These are phyloP conservation scores for Ordospora pajunii DNA, from an alignment of 371 early-diverging fungal species.

Conservation along the genomic window DNA sequence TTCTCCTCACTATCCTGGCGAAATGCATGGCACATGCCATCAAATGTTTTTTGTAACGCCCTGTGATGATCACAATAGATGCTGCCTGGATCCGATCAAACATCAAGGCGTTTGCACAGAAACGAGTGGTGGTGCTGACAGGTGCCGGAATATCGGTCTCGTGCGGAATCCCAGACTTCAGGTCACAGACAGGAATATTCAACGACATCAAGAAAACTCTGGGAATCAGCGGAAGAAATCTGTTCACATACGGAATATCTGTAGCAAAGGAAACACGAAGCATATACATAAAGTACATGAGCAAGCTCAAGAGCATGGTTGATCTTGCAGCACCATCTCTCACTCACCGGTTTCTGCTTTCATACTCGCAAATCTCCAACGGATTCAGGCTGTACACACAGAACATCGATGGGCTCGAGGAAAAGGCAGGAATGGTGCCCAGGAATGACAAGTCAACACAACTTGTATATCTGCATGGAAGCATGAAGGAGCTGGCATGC, in stretches of 20 bases:
- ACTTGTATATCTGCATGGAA: conserved; percentile 60
- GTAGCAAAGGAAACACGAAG: conserved; percentile 66
- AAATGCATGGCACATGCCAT: conserved; percentile 44
- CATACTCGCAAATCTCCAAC: conserved; percentile 70
- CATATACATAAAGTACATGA: conserved; percentile 83
- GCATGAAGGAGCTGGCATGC: conserved; percentile 50
- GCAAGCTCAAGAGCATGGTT: conserved; percentile 70
- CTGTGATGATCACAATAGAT: conserved; percentile 22
- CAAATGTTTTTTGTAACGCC: conserved; percentile 13
- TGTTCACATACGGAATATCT: conserved; percentile 68
- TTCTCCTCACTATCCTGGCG: conserved; percentile 57
- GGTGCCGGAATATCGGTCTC: conserved; percentile 87
- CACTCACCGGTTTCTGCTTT: conserved; percentile 76
- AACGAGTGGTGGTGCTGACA: conserved; percentile 69
- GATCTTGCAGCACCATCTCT: conserved; percentile 68
- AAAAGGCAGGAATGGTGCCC: conserved; percentile 68
- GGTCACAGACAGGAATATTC: conserved; percentile 88
- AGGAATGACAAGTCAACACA: conserved; percentile 9
- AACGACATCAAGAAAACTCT: conserved; percentile 69
- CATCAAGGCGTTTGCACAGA: conserved; percentile 43
- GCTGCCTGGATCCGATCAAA: conserved; percentile 9
- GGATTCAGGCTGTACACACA: conserved; percentile 86
- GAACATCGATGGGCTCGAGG: conserved; percentile 90
- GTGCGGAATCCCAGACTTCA: conserved; percentile 91
- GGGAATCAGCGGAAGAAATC: conserved; percentile 75